Evolutionary conservation across 2,329 filamentous ascomycete species (phyloP).

Genomic region (Phialocephala sp.): DNA sequence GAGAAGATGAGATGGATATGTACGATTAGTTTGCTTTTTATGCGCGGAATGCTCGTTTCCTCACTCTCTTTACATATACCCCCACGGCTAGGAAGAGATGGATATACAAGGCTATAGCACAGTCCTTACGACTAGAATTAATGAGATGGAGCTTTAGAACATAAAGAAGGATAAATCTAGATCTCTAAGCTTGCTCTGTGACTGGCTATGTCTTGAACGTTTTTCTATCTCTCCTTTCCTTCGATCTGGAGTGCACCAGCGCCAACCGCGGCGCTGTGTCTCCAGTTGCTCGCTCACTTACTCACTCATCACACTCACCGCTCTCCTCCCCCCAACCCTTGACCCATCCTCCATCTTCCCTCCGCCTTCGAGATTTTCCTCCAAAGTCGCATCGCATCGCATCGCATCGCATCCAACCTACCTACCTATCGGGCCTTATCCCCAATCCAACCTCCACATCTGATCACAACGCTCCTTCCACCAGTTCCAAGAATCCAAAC

Average conservation of each 20-base stretch:
- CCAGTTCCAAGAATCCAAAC: no score
- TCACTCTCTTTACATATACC: conserved; percentile 26
- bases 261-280: conserved; percentile 4
- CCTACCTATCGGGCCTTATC: neutral
- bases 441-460: neutral
- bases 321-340: no score
- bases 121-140: conserved; percentile 17
- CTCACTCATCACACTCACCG: conserved; percentile 7
- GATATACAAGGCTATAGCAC: neutral
- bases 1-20: neutral
- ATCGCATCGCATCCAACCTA: no score
- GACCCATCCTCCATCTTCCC: no score
- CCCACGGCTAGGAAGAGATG: conserved; percentile 10
- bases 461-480: no score
- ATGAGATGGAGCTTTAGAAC: conserved; percentile 10
- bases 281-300: no score
- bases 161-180: neutral
- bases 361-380: no score
- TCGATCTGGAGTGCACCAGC: no score
- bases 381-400: no score
- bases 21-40: conserved; percentile 13
- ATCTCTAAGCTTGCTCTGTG: neutral
- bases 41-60: conserved; percentile 11
- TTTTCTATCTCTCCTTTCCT: neutral
- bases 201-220: neutral